These are phyloP conservation scores for Pestalotiopsis sp. DNA, from an alignment of 2,329 filamentous ascomycete genomes.

Conservation along the genomic window DNA sequence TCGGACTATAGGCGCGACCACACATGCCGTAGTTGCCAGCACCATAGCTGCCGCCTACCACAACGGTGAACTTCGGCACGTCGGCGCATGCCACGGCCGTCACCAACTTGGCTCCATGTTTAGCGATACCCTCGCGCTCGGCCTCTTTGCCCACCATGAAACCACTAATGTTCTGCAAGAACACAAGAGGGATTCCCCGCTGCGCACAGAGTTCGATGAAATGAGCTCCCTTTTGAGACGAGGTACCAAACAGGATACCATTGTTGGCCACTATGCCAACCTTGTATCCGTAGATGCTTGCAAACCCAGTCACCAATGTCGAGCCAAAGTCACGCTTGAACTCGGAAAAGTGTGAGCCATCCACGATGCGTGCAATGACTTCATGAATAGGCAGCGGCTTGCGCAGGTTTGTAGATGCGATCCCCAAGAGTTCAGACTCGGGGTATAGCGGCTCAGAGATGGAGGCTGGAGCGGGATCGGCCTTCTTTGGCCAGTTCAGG, in stretches of 20 bases:
- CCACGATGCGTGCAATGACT: conserved; percentile 89
- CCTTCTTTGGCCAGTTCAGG: conserved; percentile 77
- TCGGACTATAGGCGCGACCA: conserved; percentile 87
- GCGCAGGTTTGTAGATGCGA: conserved; percentile 87
- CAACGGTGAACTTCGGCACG: conserved; percentile 95
- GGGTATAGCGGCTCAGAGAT: conserved; percentile 81
- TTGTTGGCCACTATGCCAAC: conserved; percentile 97
- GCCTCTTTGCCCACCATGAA: conserved; percentile 98
- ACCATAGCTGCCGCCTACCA: conserved; percentile 90
- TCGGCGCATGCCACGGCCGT: conserved; percentile 92
- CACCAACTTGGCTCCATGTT: conserved; percentile 96
- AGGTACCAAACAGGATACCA: conserved; percentile 89
- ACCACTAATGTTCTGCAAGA: conserved; percentile 94
- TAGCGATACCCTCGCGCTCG: conserved; percentile 93
- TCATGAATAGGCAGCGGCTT: conserved; percentile 85
- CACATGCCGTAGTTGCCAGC: conserved; percentile 99
- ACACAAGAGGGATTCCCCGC: conserved; percentile 85
- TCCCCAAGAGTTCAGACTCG: conserved; percentile 79
- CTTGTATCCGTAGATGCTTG: conserved; percentile 83
- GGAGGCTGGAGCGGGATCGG: conserved; percentile 38
- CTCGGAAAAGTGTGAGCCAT: conserved; percentile 86
- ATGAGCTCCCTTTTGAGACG: conserved; percentile 90
- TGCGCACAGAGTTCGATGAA: conserved; percentile 95
- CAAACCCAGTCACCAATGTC: conserved; percentile 91
- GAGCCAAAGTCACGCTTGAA: conserved; percentile 93